Evolutionary conservation across 2,329 filamentous ascomycete genomes (phyloP).

Genomic region (Celoporthe dispersa): DNA sequence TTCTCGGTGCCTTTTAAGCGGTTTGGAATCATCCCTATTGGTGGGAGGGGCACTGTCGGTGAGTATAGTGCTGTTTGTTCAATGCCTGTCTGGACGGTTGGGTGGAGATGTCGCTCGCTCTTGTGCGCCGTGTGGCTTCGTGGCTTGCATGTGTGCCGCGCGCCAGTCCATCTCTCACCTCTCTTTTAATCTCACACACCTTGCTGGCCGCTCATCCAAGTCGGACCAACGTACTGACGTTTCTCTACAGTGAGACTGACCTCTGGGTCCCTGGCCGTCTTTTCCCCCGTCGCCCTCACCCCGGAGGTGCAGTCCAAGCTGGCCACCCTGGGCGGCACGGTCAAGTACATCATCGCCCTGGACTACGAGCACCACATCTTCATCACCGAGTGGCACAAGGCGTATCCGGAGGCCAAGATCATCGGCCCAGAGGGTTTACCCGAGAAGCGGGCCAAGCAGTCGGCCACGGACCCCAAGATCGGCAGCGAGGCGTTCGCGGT

Average conservation of each 20-base stretch:
- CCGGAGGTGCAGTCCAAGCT: conserved; percentile 70
- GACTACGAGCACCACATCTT: conserved; percentile 97
- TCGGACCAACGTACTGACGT: neutral
- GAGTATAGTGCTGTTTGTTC: conserved; percentile 36
- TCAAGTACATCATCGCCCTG: conserved; percentile 84
- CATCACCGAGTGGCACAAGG: conserved; percentile 80
- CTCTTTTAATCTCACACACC: neutral
- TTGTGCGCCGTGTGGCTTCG: neutral
- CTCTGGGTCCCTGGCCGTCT: conserved; percentile 80
- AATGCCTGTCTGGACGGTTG: neutral
- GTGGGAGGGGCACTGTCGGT: conserved; percentile 86
- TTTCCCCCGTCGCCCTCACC: conserved; percentile 89
- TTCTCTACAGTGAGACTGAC: conserved; percentile 69
- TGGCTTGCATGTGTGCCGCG: neutral
- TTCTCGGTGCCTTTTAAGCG: conserved; percentile 84
- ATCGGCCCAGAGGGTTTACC: conserved; percentile 82
- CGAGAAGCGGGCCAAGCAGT: conserved; percentile 73
- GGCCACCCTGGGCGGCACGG: conserved; percentile 66
- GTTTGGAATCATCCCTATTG: conserved; percentile 78
- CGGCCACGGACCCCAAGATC: conserved; percentile 58
- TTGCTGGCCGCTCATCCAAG: neutral
- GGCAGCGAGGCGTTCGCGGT: conserved; percentile 64
- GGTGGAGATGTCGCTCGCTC: neutral
- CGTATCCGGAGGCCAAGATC: conserved; percentile 78
- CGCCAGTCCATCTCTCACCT: neutral